Conservation (phyloP, 1,139 yeast species). For the Yamadazyma triangularis region DNA sequence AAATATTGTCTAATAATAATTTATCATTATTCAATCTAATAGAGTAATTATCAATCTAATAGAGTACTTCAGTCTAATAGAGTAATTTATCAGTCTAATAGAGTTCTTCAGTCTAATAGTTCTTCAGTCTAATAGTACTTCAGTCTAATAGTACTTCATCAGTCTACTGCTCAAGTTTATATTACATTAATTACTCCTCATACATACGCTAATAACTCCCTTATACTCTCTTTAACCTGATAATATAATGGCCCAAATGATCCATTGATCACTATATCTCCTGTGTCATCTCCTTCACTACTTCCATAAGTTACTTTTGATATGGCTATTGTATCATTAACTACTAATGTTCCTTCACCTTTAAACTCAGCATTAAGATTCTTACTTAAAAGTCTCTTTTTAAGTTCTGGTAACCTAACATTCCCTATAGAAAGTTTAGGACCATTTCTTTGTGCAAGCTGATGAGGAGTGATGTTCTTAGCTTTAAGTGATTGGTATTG, state of each 20-base stretch:
- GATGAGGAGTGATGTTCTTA: slow-evolving; percentile 9
- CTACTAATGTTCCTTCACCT: slow-evolving; percentile 89
- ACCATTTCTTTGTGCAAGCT: slow-evolving; percentile 8
- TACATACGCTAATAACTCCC: slow-evolving; percentile 78
- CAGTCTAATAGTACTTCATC: no score
- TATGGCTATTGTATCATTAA: slow-evolving; percentile 73
- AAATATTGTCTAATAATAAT: no score
- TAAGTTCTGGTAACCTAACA: slow-evolving; percentile 75
- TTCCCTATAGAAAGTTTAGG: slow-evolving; percentile 79
- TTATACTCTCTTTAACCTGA: slow-evolving; percentile 68
- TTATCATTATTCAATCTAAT: no score
- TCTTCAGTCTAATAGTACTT: no score
- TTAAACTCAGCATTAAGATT: slow-evolving; percentile 81
- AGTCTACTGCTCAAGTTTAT: no score
- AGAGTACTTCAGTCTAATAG: no score
- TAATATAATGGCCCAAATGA: slow-evolving; percentile 72
- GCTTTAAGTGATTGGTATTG: slow-evolving; percentile 3
- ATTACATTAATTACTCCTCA: no score
- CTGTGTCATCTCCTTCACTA: slow-evolving; percentile 52
- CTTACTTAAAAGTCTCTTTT: slow-evolving; percentile 51
- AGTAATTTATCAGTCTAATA: no score
- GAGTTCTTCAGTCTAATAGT: no score
- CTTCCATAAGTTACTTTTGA: slow-evolving; percentile 56
- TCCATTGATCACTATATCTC: slow-evolving; percentile 84
- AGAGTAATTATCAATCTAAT: no score